Evolutionary conservation across 2,329 filamentous ascomycete genomes (phyloP).

Genomic region (Botrytis sinoallii): DNA sequence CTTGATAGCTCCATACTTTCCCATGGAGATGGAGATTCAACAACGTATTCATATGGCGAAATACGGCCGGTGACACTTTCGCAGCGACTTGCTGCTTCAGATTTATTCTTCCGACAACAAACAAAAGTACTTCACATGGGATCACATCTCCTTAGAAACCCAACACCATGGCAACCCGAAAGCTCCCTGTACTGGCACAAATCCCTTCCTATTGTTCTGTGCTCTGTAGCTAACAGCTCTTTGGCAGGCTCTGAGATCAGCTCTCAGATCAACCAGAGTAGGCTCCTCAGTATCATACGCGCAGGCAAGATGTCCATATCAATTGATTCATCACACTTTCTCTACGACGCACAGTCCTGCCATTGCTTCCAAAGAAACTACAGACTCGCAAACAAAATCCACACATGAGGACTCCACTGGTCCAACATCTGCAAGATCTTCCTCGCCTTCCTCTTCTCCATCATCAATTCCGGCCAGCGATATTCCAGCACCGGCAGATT

Average conservation of each 20-base stretch:
- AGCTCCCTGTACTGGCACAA: conserved; percentile 30
- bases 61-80: conserved; percentile 32
- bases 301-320: conserved; percentile 12
- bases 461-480: conserved; percentile 22
- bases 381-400: not conserved
- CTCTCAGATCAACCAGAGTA: conserved; percentile 15
- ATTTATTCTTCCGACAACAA: not conserved
- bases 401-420: conserved; percentile 24
- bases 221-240: conserved; percentile 22
- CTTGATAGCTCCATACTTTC: conserved; percentile 16
- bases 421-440: not conserved
- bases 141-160: conserved; percentile 3
- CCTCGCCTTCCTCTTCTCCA: not conserved
- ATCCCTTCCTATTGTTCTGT: conserved; percentile 17
- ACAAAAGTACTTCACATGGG: conserved; percentile 7
- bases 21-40: conserved; percentile 10
- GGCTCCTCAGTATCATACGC: not conserved
- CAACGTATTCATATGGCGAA: conserved; percentile 30
- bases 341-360: conserved; percentile 7
- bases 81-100: conserved; percentile 36
- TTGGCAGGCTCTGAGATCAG: conserved; percentile 21
- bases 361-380: conserved; percentile 23
- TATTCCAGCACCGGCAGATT: conserved; percentile 42
- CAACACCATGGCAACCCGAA: conserved; percentile 32
- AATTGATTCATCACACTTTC: not conserved